A percentile compares a stretch with the other conserved stretches of the same genome.
Evolutionary conservation across 2,329 filamentous ascomycete genomes (phyloP).

Genomic region (Aspergillus piperis): DNA sequence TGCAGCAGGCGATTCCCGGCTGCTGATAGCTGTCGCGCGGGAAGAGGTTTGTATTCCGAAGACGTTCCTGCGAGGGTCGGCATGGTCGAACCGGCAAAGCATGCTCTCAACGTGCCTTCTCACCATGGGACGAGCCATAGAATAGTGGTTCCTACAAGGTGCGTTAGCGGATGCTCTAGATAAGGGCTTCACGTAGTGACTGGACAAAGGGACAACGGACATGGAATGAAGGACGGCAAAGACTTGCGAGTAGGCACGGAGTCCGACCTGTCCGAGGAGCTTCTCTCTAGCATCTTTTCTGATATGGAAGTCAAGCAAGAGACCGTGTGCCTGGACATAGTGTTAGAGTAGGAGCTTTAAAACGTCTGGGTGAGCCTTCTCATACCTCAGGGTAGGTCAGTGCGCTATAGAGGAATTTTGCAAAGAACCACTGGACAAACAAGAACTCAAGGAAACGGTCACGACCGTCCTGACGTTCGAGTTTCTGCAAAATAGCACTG

Average conservation of each 20-base stretch:
- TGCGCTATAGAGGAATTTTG: conserved; percentile 78
- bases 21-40: conserved; percentile 51
- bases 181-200: conserved; percentile 1
- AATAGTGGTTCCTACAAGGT: conserved; percentile 36
- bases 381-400: conserved; percentile 84
- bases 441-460: conserved; percentile 79
- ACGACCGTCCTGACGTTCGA: conserved; percentile 68
- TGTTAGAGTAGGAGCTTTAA: conserved; percentile 27
- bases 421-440: conserved; percentile 89
- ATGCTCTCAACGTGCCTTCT: conserved; percentile 42
- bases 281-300: conserved; percentile 85
- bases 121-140: conserved; percentile 36
- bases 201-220: conserved; percentile 50
- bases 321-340: conserved; percentile 54
- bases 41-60: conserved; percentile 46
- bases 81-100: conserved; percentile 33
- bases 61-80: conserved; percentile 8
- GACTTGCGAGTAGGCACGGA: conserved; percentile 76
- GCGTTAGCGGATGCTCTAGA: not conserved
- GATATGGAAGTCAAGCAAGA: conserved; percentile 87
- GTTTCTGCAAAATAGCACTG: conserved; percentile 76
- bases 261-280: conserved; percentile 71
- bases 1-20: conserved; percentile 44
- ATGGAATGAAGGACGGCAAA: conserved; percentile 71
- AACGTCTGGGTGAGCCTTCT: not conserved